Evolutionary conservation across 2,329 filamentous ascomycete species (phyloP).

Genomic region (Aspergillus nomiae): DNA sequence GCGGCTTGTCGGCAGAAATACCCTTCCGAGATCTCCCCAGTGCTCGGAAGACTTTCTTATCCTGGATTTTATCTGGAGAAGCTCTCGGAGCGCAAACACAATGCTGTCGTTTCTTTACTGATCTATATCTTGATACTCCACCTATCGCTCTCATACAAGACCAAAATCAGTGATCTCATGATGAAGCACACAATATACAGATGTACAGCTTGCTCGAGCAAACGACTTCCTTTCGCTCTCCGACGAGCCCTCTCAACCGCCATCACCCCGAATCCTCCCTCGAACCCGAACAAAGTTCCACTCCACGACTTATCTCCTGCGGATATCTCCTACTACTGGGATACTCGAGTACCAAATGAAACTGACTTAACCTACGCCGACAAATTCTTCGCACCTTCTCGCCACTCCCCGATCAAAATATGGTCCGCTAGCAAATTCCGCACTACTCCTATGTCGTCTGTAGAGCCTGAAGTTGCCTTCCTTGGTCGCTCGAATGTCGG

Average conservation of each 20-base stretch:
- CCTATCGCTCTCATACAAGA: not conserved
- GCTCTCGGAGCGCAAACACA: constrained; percentile 1
- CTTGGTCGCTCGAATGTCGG: constrained; percentile 71
- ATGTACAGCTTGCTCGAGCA: constrained; percentile 7
- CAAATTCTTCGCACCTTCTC: constrained; percentile 48
- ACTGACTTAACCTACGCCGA: constrained; percentile 49
- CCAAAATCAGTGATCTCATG: not conserved
- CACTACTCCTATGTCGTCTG: constrained; percentile 55
- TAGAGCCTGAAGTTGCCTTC: constrained; percentile 65
- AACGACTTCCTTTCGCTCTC: not conserved
- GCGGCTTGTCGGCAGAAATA: constrained; percentile 17
- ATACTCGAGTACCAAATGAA: constrained; percentile 48
- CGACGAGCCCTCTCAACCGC: constrained; percentile 16
- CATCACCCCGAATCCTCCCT: constrained; percentile 8
- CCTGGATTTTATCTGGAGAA: constrained; percentile 16
- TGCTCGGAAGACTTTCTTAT: constrained; percentile 19
- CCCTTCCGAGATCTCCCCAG: not conserved
- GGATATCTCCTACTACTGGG: constrained; percentile 52
- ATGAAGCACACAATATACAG: constrained; percentile 5
- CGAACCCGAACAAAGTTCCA: constrained; percentile 28
- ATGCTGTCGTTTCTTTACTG: not conserved
- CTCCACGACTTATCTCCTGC: constrained; percentile 35
- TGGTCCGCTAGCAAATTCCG: constrained; percentile 65
- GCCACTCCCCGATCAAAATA: constrained; percentile 56
- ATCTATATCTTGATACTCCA: not conserved